Percentiles rank a stretch among this genome's conserved stretches.
phyloP scores from a whole-genome alignment of 495 filamentous ascomycete genomes.

The Penicillium bialowiezense region DNA sequence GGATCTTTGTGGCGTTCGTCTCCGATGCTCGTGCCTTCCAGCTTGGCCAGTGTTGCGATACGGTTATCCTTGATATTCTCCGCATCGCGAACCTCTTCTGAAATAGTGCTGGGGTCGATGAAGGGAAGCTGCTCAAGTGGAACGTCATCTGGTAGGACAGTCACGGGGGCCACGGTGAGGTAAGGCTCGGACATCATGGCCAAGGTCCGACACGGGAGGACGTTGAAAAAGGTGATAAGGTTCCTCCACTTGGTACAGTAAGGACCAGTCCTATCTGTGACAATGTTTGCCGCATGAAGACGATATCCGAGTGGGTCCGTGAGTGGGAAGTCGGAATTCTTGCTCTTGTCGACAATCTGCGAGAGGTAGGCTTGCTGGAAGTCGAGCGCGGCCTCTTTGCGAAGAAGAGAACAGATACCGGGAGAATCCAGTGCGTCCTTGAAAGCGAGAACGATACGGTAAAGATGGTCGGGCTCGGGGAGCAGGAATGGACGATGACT shows the following conservation, averaged over 20 bases:
- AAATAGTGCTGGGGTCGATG: constrained; percentile 14
- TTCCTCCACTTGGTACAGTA: constrained; percentile 32
- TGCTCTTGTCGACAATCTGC: constrained; percentile 10
- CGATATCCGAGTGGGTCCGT: constrained; percentile 37
- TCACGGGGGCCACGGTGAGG: constrained; percentile 20
- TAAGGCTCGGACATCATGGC: constrained; percentile 36
- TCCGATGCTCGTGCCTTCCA: constrained; percentile 33
- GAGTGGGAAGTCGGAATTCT: constrained; percentile 1
- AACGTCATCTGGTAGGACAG: constrained; percentile 11
- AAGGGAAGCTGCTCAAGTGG: constrained; percentile 24
- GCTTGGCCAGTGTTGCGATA: constrained; percentile 25
- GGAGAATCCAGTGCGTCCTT: constrained; percentile 33
- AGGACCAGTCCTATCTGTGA: constrained; percentile 12
- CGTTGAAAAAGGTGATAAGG: constrained; percentile 22
- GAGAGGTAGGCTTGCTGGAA: constrained; percentile 28
- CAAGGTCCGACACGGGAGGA: constrained; percentile 27
- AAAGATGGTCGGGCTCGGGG: constrained; percentile 32
- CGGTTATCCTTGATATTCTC: constrained; percentile 31
- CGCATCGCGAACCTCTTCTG: constrained; percentile 16
- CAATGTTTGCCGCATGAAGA: constrained; percentile 19
- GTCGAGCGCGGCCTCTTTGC: constrained; percentile 19
- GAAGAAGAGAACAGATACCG: constrained; percentile 21
- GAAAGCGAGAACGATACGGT: constrained; percentile 30
- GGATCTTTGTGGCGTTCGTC: constrained; percentile 31
- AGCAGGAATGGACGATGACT: constrained; percentile 16